Evolutionary conservation across 2,329 filamentous ascomycete species (phyloP).

Genomic region (Fusarium anthophilum): DNA sequence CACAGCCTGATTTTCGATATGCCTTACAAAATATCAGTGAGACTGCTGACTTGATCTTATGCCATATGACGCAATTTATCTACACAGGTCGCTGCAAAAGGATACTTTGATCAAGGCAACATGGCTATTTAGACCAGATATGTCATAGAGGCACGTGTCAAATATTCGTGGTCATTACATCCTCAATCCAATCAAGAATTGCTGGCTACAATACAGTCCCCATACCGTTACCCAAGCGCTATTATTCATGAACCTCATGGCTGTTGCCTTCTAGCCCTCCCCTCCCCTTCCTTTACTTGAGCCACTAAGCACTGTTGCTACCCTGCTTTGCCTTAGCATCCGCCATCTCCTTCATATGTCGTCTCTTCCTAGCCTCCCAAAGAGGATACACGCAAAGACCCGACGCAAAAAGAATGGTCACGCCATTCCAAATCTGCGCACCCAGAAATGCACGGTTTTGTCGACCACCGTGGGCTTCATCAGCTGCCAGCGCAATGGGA

Average conservation of each 20-base stretch:
- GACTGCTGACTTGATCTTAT: neutral
- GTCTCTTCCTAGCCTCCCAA: neutral
- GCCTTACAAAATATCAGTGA: neutral
- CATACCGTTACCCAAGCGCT: neutral
- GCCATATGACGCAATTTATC: fast-evolving
- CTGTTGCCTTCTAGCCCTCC: neutral
- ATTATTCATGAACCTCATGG: neutral
- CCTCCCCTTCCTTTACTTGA: neutral
- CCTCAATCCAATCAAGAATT: neutral
- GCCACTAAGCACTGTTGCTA: neutral
- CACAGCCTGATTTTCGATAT: neutral
- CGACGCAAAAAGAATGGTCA: neutral
- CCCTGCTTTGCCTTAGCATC: neutral
- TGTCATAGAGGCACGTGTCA: neutral
- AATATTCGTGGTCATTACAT: neutral
- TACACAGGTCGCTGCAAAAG: neutral
- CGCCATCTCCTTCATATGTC: neutral
- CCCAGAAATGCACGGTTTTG: neutral
- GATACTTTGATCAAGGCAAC: neutral
- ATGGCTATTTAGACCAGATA: neutral
- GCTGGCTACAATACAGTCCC: neutral
- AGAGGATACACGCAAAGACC: neutral
- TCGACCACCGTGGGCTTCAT: neutral
- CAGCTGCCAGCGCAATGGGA: neutral
- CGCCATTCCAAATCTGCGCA: neutral